Evolutionary conservation across 2,329 filamentous ascomycete species (phyloP).

Genomic region (Fusarium piperis): DNA sequence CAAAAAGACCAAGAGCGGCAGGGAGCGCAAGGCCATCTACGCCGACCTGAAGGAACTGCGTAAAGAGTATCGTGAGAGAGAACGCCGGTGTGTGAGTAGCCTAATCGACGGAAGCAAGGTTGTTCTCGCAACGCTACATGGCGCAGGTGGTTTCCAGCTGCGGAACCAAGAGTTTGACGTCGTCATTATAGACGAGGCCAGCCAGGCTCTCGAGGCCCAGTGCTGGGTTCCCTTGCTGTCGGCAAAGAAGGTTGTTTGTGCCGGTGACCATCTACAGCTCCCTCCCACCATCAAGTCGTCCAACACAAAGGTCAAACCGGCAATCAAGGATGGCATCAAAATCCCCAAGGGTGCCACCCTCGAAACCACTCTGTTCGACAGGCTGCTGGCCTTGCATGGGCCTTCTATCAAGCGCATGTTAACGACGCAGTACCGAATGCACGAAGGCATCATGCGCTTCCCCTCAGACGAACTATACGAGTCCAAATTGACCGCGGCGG

Average conservation of each 20-base stretch:
- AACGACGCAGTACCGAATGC: conserved; percentile 98
- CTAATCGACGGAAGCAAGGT: conserved; percentile 83
- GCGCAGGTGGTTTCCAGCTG: conserved; percentile 86
- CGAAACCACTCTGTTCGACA: conserved; percentile 93
- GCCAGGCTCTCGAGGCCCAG: conserved; percentile 93
- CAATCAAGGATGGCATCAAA: conserved; percentile 48
- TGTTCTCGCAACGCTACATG: conserved; percentile 91
- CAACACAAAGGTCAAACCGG: conserved; percentile 60
- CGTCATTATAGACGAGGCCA: conserved; percentile 95
- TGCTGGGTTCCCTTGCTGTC: conserved; percentile 92
- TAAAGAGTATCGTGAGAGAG: conserved; percentile 87
- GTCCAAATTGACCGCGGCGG: conserved; percentile 80
- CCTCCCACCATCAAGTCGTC: conserved; percentile 93
- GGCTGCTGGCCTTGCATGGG: conserved; percentile 84
- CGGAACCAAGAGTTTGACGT: conserved; percentile 87
- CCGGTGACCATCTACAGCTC: conserved; percentile 93
- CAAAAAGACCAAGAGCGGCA: conserved; percentile 83
- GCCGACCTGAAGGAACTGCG: conserved; percentile 84
- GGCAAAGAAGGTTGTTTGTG: conserved; percentile 86
- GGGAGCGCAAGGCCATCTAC: conserved; percentile 84
- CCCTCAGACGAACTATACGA: conserved; percentile 91
- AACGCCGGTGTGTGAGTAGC: conserved; percentile 80
- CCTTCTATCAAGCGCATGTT: conserved; percentile 90
- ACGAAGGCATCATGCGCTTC: conserved; percentile 94
- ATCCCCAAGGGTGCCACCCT: conserved; percentile 69